phyloP scores from a whole-genome alignment of 331 rosid genomes.

The Quercus tomentella region DNA sequence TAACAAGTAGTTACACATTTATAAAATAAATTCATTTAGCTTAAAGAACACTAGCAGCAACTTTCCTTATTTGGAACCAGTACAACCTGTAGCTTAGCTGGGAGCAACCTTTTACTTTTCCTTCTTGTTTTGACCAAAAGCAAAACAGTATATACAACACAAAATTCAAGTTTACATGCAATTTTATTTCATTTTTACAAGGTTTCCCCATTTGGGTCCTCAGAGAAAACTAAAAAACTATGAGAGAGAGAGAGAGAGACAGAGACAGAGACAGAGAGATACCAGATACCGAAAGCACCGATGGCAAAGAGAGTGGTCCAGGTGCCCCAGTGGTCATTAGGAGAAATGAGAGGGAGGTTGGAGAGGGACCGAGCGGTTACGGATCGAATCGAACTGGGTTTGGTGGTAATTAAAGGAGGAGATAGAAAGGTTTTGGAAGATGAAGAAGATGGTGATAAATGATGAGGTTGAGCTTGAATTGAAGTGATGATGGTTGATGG shows the following conservation, averaged over 20 bases:
- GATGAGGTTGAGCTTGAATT: not conserved
- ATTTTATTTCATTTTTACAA: not conserved
- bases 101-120: not conserved
- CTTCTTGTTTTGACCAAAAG: not conserved
- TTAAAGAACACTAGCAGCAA: not conserved
- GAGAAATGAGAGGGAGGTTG: slow-evolving; percentile 47
- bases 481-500: not conserved
- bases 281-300: slow-evolving; percentile 79
- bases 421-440: not conserved
- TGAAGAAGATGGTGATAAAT: not conserved
- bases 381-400: not conserved
- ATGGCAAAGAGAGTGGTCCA: slow-evolving; percentile 62
- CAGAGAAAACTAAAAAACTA: not conserved
- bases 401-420: not conserved
- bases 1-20: not conserved
- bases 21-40: not conserved
- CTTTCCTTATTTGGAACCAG: not conserved
- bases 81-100: not conserved
- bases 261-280: too few relatives aligned
- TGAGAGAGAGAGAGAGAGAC: not conserved
- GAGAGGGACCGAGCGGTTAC: slow-evolving; percentile 25
- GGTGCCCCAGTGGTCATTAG: slow-evolving; percentile 68
- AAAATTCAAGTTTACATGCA: not conserved
- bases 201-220: not conserved
- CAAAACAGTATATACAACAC: not conserved